Evolutionary conservation across 345 rosid genomes (phyloP), one percentile per base, ranked within the genome.

Genomic region (Pistacia atlantica): DNA sequence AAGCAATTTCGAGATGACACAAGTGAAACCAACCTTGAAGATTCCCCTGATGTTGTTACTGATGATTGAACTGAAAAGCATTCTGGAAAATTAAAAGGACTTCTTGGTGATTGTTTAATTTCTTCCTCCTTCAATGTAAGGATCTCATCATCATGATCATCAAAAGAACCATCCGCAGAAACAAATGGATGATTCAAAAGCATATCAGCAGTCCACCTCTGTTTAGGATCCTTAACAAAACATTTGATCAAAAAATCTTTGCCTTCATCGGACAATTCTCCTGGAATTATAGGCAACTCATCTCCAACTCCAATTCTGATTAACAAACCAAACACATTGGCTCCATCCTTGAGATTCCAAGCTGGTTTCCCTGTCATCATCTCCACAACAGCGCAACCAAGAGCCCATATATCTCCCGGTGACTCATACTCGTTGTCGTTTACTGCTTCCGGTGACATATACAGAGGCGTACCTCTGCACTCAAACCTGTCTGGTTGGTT

Each of bases 321-420:
- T 87, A 91, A 73, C 22, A 93, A 62, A 48, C 83, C 79, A 25
- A 82, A 74, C 67, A 85, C 42, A 75, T 82, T 83, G 64, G 79
- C 59, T 17, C 76, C 84, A 38, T 74, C 67, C 33, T 75, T 71
- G 42, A 75, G 56, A 69, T 81, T 79, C 98, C 97, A 93, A 5
- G 91, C 91, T 37, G 86, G 83, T 79, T 83, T 80, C 2, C 97
- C 95, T 1, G 92, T 88, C 25, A 85, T 66, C 98, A 93, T 93
- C 94, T 95, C 95, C 17, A 84, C 87, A 12, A 88, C 89, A 0
- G 80, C 84, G 59, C 97, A 95, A 10, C 97, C 98, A 25, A 95
- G 87, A 5, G 97, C 95, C 97, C 98, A 95, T 4, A 95, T 85
- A 65, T 95, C 98, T 54, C 80, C 86, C n/a, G 90, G 87, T n/a